Evolutionary conservation across 345 rosid genomes (phyloP).

Genomic region (Gossypioides kirkii): DNA sequence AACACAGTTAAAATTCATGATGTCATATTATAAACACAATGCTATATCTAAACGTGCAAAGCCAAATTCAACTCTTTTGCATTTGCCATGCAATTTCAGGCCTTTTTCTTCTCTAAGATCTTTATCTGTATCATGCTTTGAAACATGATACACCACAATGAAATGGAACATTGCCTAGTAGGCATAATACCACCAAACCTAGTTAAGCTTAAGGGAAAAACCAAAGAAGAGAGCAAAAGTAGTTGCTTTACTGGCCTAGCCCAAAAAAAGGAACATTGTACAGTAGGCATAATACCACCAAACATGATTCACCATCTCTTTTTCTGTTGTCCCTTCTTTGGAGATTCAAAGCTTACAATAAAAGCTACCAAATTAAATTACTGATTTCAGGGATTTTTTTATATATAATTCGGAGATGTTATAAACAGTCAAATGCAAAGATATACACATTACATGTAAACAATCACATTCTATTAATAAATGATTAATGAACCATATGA

Average conservation of each 20-base stretch:
- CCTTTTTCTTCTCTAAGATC: background rate
- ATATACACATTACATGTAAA: no score
- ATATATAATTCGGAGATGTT: no score
- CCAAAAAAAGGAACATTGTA: background rate
- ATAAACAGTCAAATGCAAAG: no score
- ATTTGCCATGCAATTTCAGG: background rate
- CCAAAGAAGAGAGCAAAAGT: background rate
- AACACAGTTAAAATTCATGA: background rate
- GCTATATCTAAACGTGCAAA: background rate
- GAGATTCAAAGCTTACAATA: background rate
- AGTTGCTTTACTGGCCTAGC: background rate
- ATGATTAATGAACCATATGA: no score
- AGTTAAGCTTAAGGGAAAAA: background rate
- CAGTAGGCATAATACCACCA: no score
- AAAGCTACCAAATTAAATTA: background rate
- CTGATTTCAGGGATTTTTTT: no score
- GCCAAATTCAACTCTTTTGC: background rate
- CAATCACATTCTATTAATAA: no score
- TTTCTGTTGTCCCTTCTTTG: background rate
- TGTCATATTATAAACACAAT: background rate
- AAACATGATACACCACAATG: background rate
- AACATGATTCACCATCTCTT: background rate
- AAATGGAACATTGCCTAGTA: background rate
- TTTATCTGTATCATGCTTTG: background rate
- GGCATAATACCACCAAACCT: background rate